Evolutionary conservation across 2,329 filamentous ascomycete genomes (phyloP).

Genomic region (Davidsoniella eucalypti): DNA sequence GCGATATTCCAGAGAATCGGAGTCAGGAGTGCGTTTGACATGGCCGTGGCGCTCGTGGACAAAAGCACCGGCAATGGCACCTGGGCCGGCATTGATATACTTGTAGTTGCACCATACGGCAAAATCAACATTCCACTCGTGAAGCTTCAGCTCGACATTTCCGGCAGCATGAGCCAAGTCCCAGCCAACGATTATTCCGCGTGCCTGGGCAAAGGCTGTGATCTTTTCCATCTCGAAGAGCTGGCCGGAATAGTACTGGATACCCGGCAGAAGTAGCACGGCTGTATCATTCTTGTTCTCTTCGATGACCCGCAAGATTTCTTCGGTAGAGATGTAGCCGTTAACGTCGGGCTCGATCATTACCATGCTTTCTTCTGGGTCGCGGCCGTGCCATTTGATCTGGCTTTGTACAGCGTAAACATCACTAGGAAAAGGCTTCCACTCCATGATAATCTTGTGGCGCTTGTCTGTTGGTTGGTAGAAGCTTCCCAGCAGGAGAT

Average conservation of each 20-base stretch:
- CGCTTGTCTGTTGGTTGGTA: constrained; percentile 48
- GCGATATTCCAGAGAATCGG: constrained; percentile 31
- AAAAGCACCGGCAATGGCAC: constrained; percentile 63
- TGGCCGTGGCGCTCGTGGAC: constrained; percentile 59
- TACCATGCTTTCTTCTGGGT: constrained; percentile 53
- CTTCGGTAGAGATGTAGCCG: constrained; percentile 50
- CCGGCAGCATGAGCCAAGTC: constrained; percentile 76
- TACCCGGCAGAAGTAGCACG: constrained; percentile 63
- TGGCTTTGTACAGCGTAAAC: constrained; percentile 76
- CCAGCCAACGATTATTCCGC: constrained; percentile 64
- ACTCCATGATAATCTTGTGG: constrained; percentile 77
- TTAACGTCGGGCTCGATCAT: constrained; percentile 48
- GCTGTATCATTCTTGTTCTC: constrained; percentile 56
- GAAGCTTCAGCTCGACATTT: constrained; percentile 65
- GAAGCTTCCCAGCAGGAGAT: constrained; percentile 71
- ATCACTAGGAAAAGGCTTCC: constrained; percentile 79
- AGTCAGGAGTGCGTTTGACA: constrained; percentile 24
- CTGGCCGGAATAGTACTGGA: constrained; percentile 87
- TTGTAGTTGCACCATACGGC: constrained; percentile 92
- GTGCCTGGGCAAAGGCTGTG: constrained; percentile 56
- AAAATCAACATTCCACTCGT: constrained; percentile 85
- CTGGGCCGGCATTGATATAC: constrained; percentile 77
- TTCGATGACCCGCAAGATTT: constrained; percentile 59
- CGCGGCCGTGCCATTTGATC: constrained; percentile 50
- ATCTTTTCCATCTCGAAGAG: constrained; percentile 69